Conservation (phyloP, 768 basidiomycete species). For the Suillus plorans region DNA sequence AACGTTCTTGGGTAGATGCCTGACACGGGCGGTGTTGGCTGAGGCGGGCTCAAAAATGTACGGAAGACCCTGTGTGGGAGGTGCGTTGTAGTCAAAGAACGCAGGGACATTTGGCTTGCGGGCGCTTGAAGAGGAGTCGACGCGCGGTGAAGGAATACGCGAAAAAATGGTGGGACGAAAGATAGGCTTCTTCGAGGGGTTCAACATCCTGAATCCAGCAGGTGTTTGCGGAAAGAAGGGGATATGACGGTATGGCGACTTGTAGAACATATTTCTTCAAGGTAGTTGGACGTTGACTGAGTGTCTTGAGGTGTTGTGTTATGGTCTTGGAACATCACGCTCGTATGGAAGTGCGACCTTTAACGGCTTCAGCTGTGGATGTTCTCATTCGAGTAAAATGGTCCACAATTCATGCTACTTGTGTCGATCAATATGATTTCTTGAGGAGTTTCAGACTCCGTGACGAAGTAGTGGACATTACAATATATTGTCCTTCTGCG, state of each 20-base stretch:
- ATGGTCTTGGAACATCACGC: neutral
- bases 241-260: conserved; percentile 13
- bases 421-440: neutral
- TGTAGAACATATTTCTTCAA: conserved; percentile 18
- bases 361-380: neutral
- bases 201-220: conserved; percentile 28
- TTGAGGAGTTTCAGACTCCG: neutral
- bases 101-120: neutral
- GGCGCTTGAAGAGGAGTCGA: conserved; percentile 14
- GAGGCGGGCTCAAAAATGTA: conserved; percentile 2
- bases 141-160: conserved; percentile 12
- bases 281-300: neutral
- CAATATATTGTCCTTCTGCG: neutral
- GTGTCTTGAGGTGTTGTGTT: neutral
- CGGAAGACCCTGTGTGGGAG: conserved; percentile 10
- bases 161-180: conserved; percentile 10
- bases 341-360: neutral
- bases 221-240: conserved; percentile 13
- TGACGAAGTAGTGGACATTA: neutral
- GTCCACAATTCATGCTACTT: neutral
- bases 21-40: neutral
- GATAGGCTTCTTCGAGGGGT: conserved; percentile 13
- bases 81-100: conserved; percentile 10
- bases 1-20: neutral
- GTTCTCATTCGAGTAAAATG: neutral